phyloP scores from a whole-genome alignment of 768 basidiomycete species.

The Tylopilus felleus region DNA sequence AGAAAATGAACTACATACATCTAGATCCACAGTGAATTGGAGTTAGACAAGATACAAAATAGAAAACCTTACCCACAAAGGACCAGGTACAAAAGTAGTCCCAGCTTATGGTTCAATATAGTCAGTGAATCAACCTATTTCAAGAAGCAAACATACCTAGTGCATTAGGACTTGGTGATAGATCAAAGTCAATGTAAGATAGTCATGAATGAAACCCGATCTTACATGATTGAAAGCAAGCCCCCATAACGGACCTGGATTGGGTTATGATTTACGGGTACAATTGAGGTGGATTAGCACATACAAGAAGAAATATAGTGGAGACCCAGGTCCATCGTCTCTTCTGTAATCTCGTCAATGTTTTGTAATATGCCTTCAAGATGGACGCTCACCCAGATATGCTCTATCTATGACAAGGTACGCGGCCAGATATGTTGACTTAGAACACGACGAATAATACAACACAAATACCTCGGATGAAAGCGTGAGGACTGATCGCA shows the following conservation, averaged over 20 bases:
- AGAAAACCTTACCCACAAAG: neutral
- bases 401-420: neutral
- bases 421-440: neutral
- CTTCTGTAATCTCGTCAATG: neutral
- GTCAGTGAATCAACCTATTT: neutral
- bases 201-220: neutral
- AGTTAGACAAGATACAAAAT: no score
- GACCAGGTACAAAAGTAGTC: conserved; percentile 1
- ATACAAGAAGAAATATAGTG: conserved; percentile 1
- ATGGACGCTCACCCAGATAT: conserved; percentile 7
- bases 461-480: conserved; percentile 2
- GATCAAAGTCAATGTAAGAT: neutral
- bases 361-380: neutral
- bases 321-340: conserved; percentile 9
- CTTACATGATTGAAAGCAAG: neutral
- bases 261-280: neutral
- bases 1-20: conserved; percentile 1
- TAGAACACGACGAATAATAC: neutral
- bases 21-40: neutral
- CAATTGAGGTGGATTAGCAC: neutral
- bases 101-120: neutral
- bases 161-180: neutral
- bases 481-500: conserved; percentile 6
- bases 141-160: neutral
- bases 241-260: conserved; percentile 10